Evolutionary conservation across 257 asterid species (phyloP).

Genomic region (Przewalskia tangutica): DNA sequence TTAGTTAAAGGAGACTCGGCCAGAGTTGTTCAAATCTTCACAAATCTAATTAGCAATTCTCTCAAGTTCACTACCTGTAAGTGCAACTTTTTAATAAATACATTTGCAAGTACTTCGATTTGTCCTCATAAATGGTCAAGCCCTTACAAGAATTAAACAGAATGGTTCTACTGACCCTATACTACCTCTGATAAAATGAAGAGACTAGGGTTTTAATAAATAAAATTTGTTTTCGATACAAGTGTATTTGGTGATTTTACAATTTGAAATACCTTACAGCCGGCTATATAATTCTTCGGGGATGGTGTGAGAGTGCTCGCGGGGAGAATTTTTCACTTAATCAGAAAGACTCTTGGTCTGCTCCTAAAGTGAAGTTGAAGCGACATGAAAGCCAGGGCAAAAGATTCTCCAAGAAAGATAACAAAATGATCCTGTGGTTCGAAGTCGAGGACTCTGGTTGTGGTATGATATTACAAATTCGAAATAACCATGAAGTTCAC

Average conservation of each 20-base stretch:
- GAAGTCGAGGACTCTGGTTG: conserved; percentile 93
- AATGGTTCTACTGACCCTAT: neutral
- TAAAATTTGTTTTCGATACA: neutral
- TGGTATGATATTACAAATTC: conserved; percentile 39
- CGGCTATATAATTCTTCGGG: conserved; percentile 70
- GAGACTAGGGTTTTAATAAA: neutral
- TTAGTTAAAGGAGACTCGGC: conserved; percentile 81
- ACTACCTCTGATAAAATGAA: neutral
- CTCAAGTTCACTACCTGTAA: conserved; percentile 81
- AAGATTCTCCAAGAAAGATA: conserved; percentile 40
- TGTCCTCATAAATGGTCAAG: neutral
- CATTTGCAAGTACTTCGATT: neutral
- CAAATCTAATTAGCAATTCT: conserved; percentile 77
- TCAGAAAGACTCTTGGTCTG: conserved; percentile 38
- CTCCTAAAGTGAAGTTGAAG: conserved; percentile 35
- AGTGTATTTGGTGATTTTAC: conserved; percentile 3
- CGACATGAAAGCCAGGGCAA: conserved; percentile 33
- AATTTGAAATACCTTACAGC: conserved; percentile 35
- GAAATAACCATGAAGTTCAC: neutral
- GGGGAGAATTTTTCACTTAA: conserved; percentile 14
- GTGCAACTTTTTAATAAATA: conserved; percentile 12
- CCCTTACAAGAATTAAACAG: neutral
- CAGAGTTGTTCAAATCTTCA: conserved; percentile 78
- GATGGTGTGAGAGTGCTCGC: conserved; percentile 67
- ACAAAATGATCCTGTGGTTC: conserved; percentile 63